Percentiles rank a stretch among this genome's conserved stretches.
Conservation (phyloP, 2,329 filamentous ascomycete species). For the Scytalidium sp. region DNA sequence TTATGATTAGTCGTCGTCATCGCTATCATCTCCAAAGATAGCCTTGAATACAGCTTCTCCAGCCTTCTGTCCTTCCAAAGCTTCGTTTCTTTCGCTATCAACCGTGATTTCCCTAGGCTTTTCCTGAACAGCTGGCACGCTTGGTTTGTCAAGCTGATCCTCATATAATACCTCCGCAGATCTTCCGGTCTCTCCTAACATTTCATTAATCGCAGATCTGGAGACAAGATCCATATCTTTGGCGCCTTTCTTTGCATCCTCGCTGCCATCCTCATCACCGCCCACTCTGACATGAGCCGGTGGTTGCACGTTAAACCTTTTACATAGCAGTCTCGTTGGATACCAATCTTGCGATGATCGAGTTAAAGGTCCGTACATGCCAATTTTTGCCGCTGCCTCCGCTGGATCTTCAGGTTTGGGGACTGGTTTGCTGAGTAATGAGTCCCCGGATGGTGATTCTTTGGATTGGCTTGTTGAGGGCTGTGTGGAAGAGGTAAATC, state of each 20-base stretch:
- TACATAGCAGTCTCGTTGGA: conserved; percentile 84
- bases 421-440: conserved; percentile 43
- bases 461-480: conserved; percentile 36
- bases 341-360: conserved; percentile 69
- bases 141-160: neutral
- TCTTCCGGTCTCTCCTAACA: conserved; percentile 43
- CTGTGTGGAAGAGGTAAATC: conserved; percentile 75
- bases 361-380: conserved; percentile 92
- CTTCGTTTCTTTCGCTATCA: conserved; percentile 74
- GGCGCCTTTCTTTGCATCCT: conserved; percentile 16
- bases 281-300: conserved; percentile 62
- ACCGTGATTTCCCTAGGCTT: conserved; percentile 38
- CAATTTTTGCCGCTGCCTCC: conserved; percentile 80
- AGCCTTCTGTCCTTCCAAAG: conserved; percentile 69
- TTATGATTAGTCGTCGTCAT: conserved; percentile 46
- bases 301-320: conserved; percentile 84
- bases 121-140: conserved; percentile 7
- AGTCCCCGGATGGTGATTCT: conserved; percentile 26
- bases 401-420: conserved; percentile 70
- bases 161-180: conserved; percentile 1
- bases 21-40: conserved; percentile 89
- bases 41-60: conserved; percentile 82
- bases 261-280: conserved; percentile 38
- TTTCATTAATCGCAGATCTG: conserved; percentile 51
- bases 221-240: conserved; percentile 44